Base-by-base conservation (phyloP, 2,329 filamentous ascomycete genomes). In the Mycosphaerella sp. region DNA sequence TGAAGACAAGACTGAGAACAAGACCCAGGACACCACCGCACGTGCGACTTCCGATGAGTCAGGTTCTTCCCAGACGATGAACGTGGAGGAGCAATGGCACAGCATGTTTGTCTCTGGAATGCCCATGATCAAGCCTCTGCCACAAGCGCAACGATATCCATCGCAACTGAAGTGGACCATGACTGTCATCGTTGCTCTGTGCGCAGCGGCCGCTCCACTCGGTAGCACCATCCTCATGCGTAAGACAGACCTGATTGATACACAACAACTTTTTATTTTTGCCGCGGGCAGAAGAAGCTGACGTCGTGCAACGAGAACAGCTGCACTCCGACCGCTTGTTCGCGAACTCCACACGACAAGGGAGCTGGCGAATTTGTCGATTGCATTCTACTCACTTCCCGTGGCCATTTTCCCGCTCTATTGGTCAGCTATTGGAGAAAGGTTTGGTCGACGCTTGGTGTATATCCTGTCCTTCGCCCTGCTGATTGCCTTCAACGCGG, bases 121-220 rank as follows among this genome's bases (percentile, higher is more conserved):
- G n/a, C n/a, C n/a, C n/a, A n/a, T n/a, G n/a, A n/a, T n/a, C n/a
- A n/a, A n/a, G n/a, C n/a, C n/a, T n/a, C n/a, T n/a, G n/a, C n/a
- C n/a, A n/a, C n/a, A n/a, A n/a, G n/a, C n/a, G n/a, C n/a, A n/a
- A n/a, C n/a, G n/a, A n/a, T n/a, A n/a, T n/a, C n/a, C n/a, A n/a
- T n/a, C n/a, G n/a, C n/a, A n/a, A n/a, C n/a, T n/a, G n/a, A 95
- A 95, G 79, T 94, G 88, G 88, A 76, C 79, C 53, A 82, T 95
- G 58, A 93, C 88, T 0, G 73, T 80, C 27, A 78, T 89, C 41
- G 79, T 94, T 42, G 84, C 87, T 1, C 64, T 89, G 16, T 86
- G 86, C 3, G 87, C 80, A 2, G 81, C 83, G 4, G 41, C 45
- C 4, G 41, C 10, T 12, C 41, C 45, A 4, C 28, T 21, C n/a